These are phyloP conservation scores for Neurospora intermedia DNA, from an alignment of 495 filamentous ascomycete genomes.

Conservation along the genomic window DNA sequence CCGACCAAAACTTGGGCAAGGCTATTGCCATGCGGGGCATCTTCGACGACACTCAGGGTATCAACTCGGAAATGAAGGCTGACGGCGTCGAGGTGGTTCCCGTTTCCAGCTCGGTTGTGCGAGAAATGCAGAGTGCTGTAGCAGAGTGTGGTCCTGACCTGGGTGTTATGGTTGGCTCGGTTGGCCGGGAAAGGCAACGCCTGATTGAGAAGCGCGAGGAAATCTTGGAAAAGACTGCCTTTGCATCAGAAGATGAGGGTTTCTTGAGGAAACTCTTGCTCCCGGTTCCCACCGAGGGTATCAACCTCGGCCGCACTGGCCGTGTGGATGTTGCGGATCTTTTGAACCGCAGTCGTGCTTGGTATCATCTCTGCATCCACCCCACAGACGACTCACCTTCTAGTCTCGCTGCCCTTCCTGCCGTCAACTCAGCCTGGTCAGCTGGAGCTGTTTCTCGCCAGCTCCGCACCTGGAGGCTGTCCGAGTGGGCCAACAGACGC, in stretches of 20 bases:
- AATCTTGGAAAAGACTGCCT: constrained; percentile 74
- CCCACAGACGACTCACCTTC: constrained; percentile 80
- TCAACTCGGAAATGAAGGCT: constrained; percentile 93
- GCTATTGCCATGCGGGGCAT: constrained; percentile 77
- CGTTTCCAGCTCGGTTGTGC: constrained; percentile 64
- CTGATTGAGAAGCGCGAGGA: constrained; percentile 71
- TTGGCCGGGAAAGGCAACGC: constrained; percentile 61
- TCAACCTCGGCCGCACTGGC: constrained; percentile 60
- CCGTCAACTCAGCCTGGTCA: constrained; percentile 68
- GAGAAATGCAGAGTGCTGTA: constrained; percentile 76
- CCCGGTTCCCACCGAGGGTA: constrained; percentile 63
- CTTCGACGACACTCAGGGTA: constrained; percentile 84
- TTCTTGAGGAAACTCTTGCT: constrained; percentile 79
- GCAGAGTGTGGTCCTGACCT: constrained; percentile 71
- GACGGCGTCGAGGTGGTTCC: constrained; percentile 68
- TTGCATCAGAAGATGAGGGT: constrained; percentile 69
- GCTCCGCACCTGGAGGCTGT: constrained; percentile 80
- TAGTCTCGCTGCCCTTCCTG: constrained; percentile 49
- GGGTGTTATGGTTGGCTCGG: constrained; percentile 56
- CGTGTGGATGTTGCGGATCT: constrained; percentile 61
- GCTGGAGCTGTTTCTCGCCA: constrained; percentile 87
- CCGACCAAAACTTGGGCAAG: constrained; percentile 67
- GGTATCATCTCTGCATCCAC: constrained; percentile 90
- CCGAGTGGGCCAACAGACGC: constrained; percentile 92
- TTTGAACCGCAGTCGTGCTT: constrained; percentile 73